Conservation (phyloP, 2,329 filamentous ascomycete species). For the Talaromyces sp. region DNA sequence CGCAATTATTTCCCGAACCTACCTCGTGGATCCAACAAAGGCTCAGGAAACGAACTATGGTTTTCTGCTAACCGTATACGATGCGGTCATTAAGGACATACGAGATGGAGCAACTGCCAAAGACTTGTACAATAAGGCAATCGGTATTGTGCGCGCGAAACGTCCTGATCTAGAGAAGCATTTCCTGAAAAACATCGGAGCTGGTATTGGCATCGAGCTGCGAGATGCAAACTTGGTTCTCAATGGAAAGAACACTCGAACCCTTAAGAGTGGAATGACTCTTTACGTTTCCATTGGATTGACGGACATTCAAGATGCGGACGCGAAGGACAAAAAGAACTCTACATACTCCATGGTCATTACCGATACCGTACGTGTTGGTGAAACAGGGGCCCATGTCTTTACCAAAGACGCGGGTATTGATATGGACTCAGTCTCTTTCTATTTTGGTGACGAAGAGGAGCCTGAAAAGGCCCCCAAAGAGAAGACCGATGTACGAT, state of each 20-base stretch:
- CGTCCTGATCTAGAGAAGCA: conserved; percentile 94
- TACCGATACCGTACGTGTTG: conserved; percentile 88
- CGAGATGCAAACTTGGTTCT: conserved; percentile 77
- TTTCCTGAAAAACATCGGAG: conserved; percentile 87
- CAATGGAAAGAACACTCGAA: conserved; percentile 77
- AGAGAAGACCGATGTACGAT: conserved; percentile 73
- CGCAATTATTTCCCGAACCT: conserved; percentile 86
- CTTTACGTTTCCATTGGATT: conserved; percentile 86
- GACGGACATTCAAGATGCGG: conserved; percentile 79
- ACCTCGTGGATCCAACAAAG: conserved; percentile 95
- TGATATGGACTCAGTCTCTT: conserved; percentile 89
- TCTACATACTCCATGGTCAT: conserved; percentile 84
- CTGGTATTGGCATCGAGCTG: conserved; percentile 87
- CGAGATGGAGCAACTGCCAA: conserved; percentile 80
- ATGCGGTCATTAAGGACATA: conserved; percentile 82
- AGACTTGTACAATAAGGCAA: conserved; percentile 85
- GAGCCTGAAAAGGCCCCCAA: conserved; percentile 71
- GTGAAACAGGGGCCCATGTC: conserved; percentile 59
- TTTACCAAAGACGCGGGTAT: conserved; percentile 92
- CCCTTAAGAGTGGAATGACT: conserved; percentile 94
- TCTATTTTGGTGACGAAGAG: conserved; percentile 97
- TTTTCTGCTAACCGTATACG: conserved; percentile 76
- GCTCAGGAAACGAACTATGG: conserved; percentile 93
- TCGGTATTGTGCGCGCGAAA: conserved; percentile 74
- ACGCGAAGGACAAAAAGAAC: conserved; percentile 82